Percentiles rank a stretch among this genome's conserved stretches.
Evolutionary conservation across 306 rosid species (phyloP).

Genomic region (Canavalia gladiata): DNA sequence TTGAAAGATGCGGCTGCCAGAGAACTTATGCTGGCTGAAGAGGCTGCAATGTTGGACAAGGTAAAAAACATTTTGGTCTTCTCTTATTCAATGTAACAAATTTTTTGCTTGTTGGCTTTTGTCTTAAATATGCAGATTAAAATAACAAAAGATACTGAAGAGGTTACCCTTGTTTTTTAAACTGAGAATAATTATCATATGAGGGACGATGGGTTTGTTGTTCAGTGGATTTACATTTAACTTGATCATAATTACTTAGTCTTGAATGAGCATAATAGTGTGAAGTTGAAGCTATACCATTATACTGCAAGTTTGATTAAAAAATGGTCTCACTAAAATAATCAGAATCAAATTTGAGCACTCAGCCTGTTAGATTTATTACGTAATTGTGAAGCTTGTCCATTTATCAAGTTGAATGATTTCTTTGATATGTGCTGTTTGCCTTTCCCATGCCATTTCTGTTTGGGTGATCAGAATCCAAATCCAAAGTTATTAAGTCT

Average conservation of each 20-base stretch:
- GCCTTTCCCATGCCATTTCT: conserved; percentile 31
- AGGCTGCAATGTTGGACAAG: conserved; percentile 90
- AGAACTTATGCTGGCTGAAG: conserved; percentile 96
- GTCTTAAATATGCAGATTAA: conserved; percentile 8
- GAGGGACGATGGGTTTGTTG: conserved; percentile 31
- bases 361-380: conserved; percentile 29
- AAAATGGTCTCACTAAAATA: conserved; percentile 38
- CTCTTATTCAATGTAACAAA: conserved; percentile 25
- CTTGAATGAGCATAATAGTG: conserved; percentile 38
- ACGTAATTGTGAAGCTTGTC: conserved; percentile 31
- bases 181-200: conserved; percentile 12
- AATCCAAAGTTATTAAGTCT: background rate
- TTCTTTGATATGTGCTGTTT: conserved; percentile 37
- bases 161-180: conserved; percentile 22
- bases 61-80: conserved; percentile 51
- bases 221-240: conserved; percentile 38
- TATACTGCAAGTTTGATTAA: conserved; percentile 39
- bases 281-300: conserved; percentile 22
- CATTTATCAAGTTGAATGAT: conserved; percentile 12
- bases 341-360: conserved; percentile 43
- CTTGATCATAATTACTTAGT: conserved; percentile 33
- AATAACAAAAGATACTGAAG: conserved; percentile 14
- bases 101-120: conserved; percentile 21
- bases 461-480: conserved; percentile 22
- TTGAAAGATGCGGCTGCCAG: conserved; percentile 91